A percentile compares a stretch with the other conserved stretches of the same genome.
Evolutionary conservation across 306 rosid species (phyloP).

Genomic region (Begonia loranthoides): DNA sequence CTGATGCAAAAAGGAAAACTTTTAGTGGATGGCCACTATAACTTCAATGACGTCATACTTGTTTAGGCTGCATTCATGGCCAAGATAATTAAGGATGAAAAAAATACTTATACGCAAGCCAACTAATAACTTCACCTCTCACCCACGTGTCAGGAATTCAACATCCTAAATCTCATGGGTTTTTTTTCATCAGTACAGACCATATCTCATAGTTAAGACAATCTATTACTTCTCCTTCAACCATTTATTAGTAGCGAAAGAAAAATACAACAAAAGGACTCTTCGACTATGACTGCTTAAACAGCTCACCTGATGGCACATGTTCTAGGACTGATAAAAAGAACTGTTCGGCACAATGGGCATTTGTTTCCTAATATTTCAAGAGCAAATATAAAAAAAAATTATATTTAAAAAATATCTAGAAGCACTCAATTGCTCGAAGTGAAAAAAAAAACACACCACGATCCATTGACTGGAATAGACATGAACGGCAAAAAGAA

Average conservation of each 20-base stretch:
- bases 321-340: slow-evolving; percentile 75
- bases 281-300: slow-evolving; percentile 4
- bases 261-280: neutral
- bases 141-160: too few species aligned
- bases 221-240: too few species aligned
- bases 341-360: slow-evolving; percentile 95
- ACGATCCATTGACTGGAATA: slow-evolving; percentile 90
- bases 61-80: too few species aligned
- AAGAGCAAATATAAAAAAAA: slow-evolving; percentile 14
- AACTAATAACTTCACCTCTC: too few species aligned
- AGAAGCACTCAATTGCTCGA: slow-evolving; percentile 9
- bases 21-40: too few species aligned
- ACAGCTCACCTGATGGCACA: slow-evolving; percentile 67
- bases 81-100: too few species aligned
- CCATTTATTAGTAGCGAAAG: neutral
- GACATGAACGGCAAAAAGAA: slow-evolving; percentile 86
- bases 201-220: too few species aligned
- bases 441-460: slow-evolving; percentile 36
- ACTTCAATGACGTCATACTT: too few species aligned
- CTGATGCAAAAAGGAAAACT: too few species aligned
- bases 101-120: too few species aligned
- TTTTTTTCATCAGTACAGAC: too few species aligned
- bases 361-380: slow-evolving; percentile 81
- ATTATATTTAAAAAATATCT: neutral
- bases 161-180: too few species aligned